A percentile compares a stretch with the other conserved stretches of the same genome.
phyloP scores from a whole-genome alignment of 306 rosid species.

The Acacia confusa region DNA sequence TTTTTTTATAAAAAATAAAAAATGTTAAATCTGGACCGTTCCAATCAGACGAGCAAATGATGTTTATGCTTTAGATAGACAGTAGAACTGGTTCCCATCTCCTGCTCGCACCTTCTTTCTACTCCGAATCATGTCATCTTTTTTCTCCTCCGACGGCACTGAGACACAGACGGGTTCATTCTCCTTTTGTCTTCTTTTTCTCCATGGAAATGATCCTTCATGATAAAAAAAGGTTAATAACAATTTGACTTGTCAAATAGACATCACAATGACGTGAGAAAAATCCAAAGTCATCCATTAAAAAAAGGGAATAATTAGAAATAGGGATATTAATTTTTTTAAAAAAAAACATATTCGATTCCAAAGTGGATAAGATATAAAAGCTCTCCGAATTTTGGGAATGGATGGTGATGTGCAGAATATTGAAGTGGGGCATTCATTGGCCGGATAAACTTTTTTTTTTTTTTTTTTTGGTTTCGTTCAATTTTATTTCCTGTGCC shows the following conservation, averaged over 20 bases:
- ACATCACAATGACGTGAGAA: background rate
- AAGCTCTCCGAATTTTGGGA: conserved; percentile 9
- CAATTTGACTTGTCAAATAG: background rate
- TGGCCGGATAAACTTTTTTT: background rate
- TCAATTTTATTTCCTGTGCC: background rate
- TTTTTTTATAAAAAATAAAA: too few species aligned
- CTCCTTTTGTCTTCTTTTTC: too few species aligned
- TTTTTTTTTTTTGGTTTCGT: background rate
- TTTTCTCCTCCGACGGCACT: too few species aligned
- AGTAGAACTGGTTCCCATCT: too few species aligned
- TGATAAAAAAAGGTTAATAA: too few species aligned
- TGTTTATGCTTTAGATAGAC: too few species aligned
- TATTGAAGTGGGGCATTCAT: background rate
- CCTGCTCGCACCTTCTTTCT: too few species aligned
- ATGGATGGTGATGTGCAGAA: conserved; percentile 2
- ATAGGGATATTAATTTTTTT: background rate
- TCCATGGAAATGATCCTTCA: too few species aligned
- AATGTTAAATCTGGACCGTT: too few species aligned
- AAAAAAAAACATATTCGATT: conserved; percentile 5
- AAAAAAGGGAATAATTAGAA: background rate
- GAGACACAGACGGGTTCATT: too few species aligned
- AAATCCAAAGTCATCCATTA: background rate
- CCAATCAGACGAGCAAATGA: too few species aligned
- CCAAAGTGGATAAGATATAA: conserved; percentile 8
- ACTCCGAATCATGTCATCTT: too few species aligned